Conservation (phyloP, 106 monocot genomes). For the Platanthera guangdongensis region DNA sequence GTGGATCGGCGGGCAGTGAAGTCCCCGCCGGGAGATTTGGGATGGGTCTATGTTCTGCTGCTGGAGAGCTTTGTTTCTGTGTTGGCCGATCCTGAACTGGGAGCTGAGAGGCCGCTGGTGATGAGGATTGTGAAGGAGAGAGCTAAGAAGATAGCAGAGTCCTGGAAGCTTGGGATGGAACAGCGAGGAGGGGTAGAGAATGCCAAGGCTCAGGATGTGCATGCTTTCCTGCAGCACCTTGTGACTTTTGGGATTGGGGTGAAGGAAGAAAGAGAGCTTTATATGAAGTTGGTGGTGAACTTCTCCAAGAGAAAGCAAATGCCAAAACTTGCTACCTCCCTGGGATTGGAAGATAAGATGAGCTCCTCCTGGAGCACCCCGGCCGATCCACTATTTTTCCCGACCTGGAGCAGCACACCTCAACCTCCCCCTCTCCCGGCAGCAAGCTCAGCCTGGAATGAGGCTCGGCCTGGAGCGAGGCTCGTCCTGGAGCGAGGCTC, state of each 20-base stretch:
- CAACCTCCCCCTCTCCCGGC: too few relatives aligned
- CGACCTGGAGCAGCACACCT: too few relatives aligned
- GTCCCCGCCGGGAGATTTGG: constrained; percentile 35
- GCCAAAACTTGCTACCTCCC: constrained; percentile 67
- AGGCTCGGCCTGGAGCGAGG: too few relatives aligned
- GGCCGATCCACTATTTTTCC: too few relatives aligned
- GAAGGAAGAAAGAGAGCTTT: constrained; percentile 63
- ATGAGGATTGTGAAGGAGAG: constrained; percentile 40
- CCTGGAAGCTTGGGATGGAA: constrained; percentile 64
- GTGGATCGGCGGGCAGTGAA: constrained; percentile 37
- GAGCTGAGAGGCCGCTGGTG: constrained; percentile 43
- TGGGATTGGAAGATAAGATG: constrained; percentile 74
- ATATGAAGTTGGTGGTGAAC: constrained; percentile 55
- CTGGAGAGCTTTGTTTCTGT: constrained; percentile 54
- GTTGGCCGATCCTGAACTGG: constrained; percentile 60
- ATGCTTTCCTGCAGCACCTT: constrained; percentile 77
- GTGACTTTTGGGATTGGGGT: constrained; percentile 63
- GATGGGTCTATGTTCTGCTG: constrained; percentile 72
- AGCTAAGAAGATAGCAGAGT: constrained; percentile 45
- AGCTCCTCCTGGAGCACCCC: too few relatives aligned
- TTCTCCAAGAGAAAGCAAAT: constrained; percentile 84
- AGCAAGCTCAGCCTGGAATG: too few relatives aligned
- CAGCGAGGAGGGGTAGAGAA: constrained; percentile 55
- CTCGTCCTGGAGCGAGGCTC: too few relatives aligned
- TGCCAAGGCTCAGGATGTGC: constrained; percentile 58